Percentiles rank a stretch among this genome's conserved stretches.
These are phyloP conservation scores for Metrosideros polymorpha DNA, from an alignment of 441 rosid species.

Conservation along the genomic window DNA sequence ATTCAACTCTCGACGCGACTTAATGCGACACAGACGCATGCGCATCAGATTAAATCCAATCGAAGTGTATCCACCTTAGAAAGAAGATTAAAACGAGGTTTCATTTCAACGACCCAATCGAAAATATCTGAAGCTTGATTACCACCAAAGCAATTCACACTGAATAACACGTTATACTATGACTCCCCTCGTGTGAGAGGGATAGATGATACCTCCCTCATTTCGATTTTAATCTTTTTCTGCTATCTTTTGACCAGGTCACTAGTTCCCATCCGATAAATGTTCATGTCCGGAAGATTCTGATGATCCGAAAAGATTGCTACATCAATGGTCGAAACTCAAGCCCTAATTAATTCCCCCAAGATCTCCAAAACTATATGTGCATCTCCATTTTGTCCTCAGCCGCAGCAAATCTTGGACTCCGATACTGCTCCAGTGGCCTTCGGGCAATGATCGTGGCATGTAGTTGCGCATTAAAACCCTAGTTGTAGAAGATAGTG, in stretches of 20 bases:
- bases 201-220: neutral
- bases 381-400: neutral
- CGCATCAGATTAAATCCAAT: neutral
- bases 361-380: neutral
- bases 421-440: neutral
- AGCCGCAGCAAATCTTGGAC: neutral
- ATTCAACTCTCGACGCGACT: neutral
- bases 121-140: neutral
- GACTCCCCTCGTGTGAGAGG: neutral
- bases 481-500: neutral
- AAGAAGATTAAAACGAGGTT: neutral
- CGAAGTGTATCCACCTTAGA: neutral
- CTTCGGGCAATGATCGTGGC: neutral
- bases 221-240: neutral
- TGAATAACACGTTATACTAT: neutral
- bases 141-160: neutral
- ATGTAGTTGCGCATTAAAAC: neutral
- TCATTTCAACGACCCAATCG: neutral
- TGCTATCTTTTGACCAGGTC: neutral
- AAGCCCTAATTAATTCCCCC: neutral
- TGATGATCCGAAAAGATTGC: neutral
- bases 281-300: neutral
- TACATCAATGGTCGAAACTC: neutral
- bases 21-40: fast-evolving
- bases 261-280: neutral